Base-by-base conservation (phyloP, 805 yeast species). In the Suhomyces canberraensis region DNA sequence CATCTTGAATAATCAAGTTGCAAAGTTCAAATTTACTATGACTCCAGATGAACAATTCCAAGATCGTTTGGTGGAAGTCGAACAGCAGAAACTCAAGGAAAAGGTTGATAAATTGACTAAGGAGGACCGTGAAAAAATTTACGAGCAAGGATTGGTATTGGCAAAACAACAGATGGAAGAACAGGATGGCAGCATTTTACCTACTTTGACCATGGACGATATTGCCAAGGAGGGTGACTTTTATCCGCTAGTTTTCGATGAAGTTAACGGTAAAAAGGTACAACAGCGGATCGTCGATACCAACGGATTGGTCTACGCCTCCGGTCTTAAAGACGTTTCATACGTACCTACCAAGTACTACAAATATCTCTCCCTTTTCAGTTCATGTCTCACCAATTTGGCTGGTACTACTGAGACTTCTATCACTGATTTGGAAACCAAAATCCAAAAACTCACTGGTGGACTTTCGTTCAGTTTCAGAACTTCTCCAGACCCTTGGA, bases 391-490 rank as follows among this genome's bases (percentile, higher is more conserved):
- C 42, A 84, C 95, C 3, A 87, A 81, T 54, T 69, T 93, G 44
- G 71, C 73, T 0, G 98, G 98, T n/a, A 91, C 98, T 1, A 56
- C 66, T 6, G 51, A 60, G 7, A 79, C 82, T 40, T 56, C 82
- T 0, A 86, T 86, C 75, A 84, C 87, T 16, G 83, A 81, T 25
- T 73, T 93, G 40, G 98, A 91, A 53, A 89, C 90, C 47, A 79
- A 81, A 30, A 89, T 93, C 47, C 86, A 83, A 52, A 66, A 81
- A 33, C 71, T 74, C 38, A 89, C 98, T 0, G 98, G 98, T 17
- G 96, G 97, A 0, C 58, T 93, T 14, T 67, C 79, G 4, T 75
- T 89, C n/a, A 69, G 76, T 15, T 66, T 78, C 6, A 68, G 75
- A 42, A 76, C 79, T 1, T 73, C 73, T 31, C 65, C 83, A 3